Evolutionary conservation across 129 eudicot species (phyloP).

Genomic region (Flaveria brownii): DNA sequence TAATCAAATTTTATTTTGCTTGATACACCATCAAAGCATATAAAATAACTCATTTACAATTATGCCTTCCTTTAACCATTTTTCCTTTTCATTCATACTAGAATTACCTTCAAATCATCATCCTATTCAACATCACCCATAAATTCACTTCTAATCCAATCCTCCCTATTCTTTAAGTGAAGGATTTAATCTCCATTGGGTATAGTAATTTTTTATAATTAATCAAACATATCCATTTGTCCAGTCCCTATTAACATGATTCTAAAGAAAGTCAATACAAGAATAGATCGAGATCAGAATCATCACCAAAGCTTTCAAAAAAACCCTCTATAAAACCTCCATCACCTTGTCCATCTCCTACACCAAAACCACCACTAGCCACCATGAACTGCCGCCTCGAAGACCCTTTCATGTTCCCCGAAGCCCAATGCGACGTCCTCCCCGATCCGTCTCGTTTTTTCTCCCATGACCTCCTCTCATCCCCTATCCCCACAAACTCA

Average conservation of each 20-base stretch:
- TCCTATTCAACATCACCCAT: conserved; percentile 4
- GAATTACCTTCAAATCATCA: conserved; percentile 33
- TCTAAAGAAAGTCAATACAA: conserved; percentile 58
- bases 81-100: conserved; percentile 29
- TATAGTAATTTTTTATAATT: background rate
- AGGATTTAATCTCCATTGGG: background rate
- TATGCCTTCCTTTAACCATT: conserved; percentile 37
- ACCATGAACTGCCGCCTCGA: conserved; percentile 34
- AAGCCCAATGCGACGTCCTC: conserved; percentile 62
- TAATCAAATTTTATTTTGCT: background rate
- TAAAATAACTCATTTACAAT: conserved; percentile 18
- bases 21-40: conserved; percentile 29
- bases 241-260: conserved; percentile 33
- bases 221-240: background rate
- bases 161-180: conserved; percentile 8
- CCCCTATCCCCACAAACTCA: conserved; percentile 90
- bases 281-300: conserved; percentile 39
- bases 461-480: conserved; percentile 60
- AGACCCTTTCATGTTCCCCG: conserved; percentile 66
- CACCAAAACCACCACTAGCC: conserved; percentile 46
- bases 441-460: conserved; percentile 80
- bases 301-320: conserved; percentile 60
- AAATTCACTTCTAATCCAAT: conserved; percentile 40
- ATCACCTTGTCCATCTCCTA: conserved; percentile 37
- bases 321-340: conserved; percentile 34